Conservation (phyloP, 441 rosid genomes). For the Kokia cookei region DNA sequence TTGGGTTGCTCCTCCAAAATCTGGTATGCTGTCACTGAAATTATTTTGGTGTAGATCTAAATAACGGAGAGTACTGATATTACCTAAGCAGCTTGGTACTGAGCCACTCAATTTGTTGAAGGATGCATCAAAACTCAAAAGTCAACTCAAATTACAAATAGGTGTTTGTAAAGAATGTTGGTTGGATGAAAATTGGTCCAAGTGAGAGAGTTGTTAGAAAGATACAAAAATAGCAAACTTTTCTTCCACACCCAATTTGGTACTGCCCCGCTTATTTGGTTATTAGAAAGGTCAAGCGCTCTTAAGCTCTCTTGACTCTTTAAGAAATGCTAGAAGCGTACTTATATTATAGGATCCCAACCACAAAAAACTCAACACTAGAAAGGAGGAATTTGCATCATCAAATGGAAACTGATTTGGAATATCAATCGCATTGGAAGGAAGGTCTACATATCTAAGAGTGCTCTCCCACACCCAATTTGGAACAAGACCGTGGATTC, state of each 20-base stretch:
- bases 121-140: slow-evolving; percentile 29
- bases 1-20: slow-evolving; percentile 12
- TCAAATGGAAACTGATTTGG: not conserved
- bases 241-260: not conserved
- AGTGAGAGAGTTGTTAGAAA: not conserved
- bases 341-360: not conserved
- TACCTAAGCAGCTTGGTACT: slow-evolving; percentile 27
- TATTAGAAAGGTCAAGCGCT: slow-evolving; percentile 27
- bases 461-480: not conserved
- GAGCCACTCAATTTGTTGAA: slow-evolving; percentile 24
- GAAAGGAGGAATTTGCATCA: not conserved
- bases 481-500: not conserved
- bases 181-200: not conserved
- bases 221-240: rapidly evolving
- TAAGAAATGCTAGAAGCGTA: not conserved
- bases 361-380: rapidly evolving
- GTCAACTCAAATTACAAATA: not conserved
- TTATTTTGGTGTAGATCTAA: slow-evolving; percentile 8
- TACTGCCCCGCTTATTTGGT: slow-evolving; percentile 5
- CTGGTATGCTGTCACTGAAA: slow-evolving; percentile 10
- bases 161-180: not conserved
- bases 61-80: slow-evolving; percentile 1
- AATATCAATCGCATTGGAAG: not conserved
- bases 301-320: not conserved
- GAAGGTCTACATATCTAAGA: not conserved